Percentiles rank a stretch among this genome's conserved stretches.
Evolutionary conservation across 176 grass and related monocot species (phyloP).

Genomic region (Guadua angustifolia): DNA sequence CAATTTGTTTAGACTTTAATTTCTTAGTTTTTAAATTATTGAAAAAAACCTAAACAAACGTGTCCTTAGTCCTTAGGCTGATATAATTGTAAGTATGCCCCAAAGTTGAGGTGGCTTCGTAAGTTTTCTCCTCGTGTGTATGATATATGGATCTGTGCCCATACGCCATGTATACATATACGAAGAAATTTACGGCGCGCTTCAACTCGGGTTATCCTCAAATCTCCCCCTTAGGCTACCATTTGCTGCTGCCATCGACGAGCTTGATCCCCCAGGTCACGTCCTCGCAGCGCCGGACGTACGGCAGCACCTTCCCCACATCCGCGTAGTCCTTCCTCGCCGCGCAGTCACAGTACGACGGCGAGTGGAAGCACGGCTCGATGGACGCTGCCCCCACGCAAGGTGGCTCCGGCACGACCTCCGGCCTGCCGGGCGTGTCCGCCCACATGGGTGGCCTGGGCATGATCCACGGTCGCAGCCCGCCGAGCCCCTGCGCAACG

Average conservation of each 20-base stretch:
- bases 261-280: constrained; percentile 47
- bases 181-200: too few relatives aligned
- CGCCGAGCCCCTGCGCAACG: constrained; percentile 53
- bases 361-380: constrained; percentile 69
- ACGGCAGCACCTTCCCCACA: constrained; percentile 30
- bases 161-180: too few relatives aligned
- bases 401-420: background rate
- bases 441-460: constrained; percentile 20
- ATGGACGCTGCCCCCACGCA: constrained; percentile 39
- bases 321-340: constrained; percentile 34
- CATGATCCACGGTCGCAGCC: constrained; percentile 60
- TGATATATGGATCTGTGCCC: too few relatives aligned
- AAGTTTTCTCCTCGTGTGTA: too few relatives aligned
- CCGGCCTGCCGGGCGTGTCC: background rate
- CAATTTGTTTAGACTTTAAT: too few relatives aligned
- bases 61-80: too few relatives aligned
- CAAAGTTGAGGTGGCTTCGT: too few relatives aligned
- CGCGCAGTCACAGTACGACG: constrained; percentile 56
- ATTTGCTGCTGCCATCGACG: background rate
- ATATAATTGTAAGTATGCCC: too few relatives aligned
- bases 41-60: too few relatives aligned
- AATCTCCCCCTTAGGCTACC: too few relatives aligned
- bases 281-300: constrained; percentile 66
- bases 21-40: too few relatives aligned
- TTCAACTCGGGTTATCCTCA: too few relatives aligned